phyloP scores from a whole-genome alignment of 2,329 filamentous ascomycete species.

The Seiridium cupressi region DNA sequence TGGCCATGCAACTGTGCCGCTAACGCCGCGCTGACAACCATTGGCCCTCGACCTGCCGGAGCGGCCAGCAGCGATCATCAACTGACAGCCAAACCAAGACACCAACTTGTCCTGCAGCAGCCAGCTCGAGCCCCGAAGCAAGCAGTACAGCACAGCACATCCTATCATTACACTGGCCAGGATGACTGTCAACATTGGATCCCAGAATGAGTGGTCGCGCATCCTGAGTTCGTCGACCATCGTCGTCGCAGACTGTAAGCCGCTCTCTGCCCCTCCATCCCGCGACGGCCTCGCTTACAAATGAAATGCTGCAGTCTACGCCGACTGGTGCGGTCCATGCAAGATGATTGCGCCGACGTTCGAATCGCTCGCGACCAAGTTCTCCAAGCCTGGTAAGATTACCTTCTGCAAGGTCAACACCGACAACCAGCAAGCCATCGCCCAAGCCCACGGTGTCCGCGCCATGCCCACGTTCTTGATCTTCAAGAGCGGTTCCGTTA shows the following conservation, averaged over 20 bases:
- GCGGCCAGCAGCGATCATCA: background rate
- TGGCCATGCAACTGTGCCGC: background rate
- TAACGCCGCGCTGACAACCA: background rate
- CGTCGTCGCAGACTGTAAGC: slow-evolving; percentile 86
- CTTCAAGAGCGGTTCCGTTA: slow-evolving; percentile 71
- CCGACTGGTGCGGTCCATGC: slow-evolving; percentile 93
- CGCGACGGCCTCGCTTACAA: slow-evolving; percentile 8
- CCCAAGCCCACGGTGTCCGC: slow-evolving; percentile 73
- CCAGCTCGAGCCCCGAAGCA: too few relatives aligned
- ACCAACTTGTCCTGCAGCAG: background rate
- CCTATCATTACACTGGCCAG: too few relatives aligned
- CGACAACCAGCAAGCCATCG: slow-evolving; percentile 75
- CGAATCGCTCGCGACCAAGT: slow-evolving; percentile 76
- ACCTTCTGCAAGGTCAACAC: slow-evolving; percentile 93
- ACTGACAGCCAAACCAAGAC: background rate
- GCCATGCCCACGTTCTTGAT: slow-evolving; percentile 96
- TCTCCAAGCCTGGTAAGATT: slow-evolving; percentile 77
- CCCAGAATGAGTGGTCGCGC: slow-evolving; percentile 67
- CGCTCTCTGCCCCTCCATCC: slow-evolving; percentile 12
- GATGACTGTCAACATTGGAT: slow-evolving; percentile 54
- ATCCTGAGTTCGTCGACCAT: slow-evolving; percentile 72
- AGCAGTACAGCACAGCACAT: too few relatives aligned
- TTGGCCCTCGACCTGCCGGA: background rate
- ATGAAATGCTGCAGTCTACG: slow-evolving; percentile 65
- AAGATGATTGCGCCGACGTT: slow-evolving; percentile 89